Evolutionary conservation across 345 rosid genomes (phyloP), one percentile per base, ranked within the genome.

Genomic region (Eutrema japonicum): DNA sequence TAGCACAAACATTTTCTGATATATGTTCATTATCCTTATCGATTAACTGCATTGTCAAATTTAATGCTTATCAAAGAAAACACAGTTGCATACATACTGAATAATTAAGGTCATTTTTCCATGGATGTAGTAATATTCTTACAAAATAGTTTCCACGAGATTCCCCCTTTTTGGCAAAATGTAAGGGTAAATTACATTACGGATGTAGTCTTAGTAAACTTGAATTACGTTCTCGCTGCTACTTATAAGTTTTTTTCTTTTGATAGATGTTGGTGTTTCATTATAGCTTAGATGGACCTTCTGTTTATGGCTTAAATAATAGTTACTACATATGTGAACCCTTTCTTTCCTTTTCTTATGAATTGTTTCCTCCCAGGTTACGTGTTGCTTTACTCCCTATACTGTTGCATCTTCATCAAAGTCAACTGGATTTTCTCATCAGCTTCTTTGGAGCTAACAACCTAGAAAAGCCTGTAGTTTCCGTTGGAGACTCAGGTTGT

Each of bases 391-490:
- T 90, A 64, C 92, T 92, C 79, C 98, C 99, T 77, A 66, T 90
- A 73, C 80, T 80, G 71, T 80, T 95, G 81, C 97, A 90, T 81
- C 94, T 95, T 80, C 98, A 92, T 83, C 99, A 95, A 81, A 76
- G 88, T 79, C 99, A 95, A 41, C 87, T 92, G 72, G 98, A 95
- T 78, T 95, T 95, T 80, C 92, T 95, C 62, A 79, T 90, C 66
- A 80, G 80, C 70, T 92, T 87, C 77, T 95, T 95, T 73, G 93
- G 89, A 70, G 78, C 80, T 54, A 84, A 86, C 76, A 80, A 77
- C 82, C 46, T 77, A 63, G 87, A 81, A 63, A 83, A 71, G 55
- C 75, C 85, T 75, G 70, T 77, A 14, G 84, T 71, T 73, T 71
- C 79, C 51, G 57, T 50, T 48, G 83, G 79, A 70, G 82, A 82